Evolutionary conservation across 169 alveolate genomes (phyloP).

Genomic region (Babesia caballi): DNA sequence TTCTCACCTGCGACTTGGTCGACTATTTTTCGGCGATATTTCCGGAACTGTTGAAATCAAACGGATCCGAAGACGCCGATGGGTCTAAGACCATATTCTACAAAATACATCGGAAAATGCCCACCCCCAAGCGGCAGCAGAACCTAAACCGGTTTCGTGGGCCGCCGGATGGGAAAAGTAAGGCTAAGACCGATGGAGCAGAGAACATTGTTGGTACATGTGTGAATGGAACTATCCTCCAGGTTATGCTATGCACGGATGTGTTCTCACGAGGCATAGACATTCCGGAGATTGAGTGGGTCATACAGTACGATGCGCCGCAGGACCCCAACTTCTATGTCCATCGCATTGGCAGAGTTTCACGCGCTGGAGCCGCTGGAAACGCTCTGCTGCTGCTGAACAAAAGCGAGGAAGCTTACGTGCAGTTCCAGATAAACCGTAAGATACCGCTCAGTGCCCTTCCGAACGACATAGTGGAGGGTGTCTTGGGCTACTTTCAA

Average conservation of each 20-base stretch:
- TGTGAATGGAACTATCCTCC: background rate
- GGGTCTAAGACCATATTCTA: conserved; percentile 2
- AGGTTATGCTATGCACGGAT: conserved; percentile 89
- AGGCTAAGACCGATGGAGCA: background rate
- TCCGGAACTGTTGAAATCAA: background rate
- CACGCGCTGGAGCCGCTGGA: conserved; percentile 98
- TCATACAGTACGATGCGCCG: conserved; percentile 94
- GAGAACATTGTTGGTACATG: too few species aligned
- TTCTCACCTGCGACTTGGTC: conserved; percentile 72
- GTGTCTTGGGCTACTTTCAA: background rate
- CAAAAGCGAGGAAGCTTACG: conserved; percentile 41
- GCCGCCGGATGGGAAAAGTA: background rate
- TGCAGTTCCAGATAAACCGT: conserved; percentile 60
- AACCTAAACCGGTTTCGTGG: conserved; percentile 1
- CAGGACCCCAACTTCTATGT: conserved; percentile 84
- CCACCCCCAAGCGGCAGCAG: conserved; percentile 61
- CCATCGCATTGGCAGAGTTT: conserved; percentile 99
- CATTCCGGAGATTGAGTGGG: conserved; percentile 90
- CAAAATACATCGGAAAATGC: conserved; percentile 86
- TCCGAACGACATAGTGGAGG: background rate
- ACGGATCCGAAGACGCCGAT: background rate
- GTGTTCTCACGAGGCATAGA: conserved; percentile 93
- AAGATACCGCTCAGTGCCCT: conserved; percentile 20
- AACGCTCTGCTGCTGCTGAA: conserved; percentile 81
- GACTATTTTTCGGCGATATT: conserved; percentile 57